Conservation (phyloP, 495 filamentous ascomycete genomes). For the Trichoderma orchidacearum region DNA sequence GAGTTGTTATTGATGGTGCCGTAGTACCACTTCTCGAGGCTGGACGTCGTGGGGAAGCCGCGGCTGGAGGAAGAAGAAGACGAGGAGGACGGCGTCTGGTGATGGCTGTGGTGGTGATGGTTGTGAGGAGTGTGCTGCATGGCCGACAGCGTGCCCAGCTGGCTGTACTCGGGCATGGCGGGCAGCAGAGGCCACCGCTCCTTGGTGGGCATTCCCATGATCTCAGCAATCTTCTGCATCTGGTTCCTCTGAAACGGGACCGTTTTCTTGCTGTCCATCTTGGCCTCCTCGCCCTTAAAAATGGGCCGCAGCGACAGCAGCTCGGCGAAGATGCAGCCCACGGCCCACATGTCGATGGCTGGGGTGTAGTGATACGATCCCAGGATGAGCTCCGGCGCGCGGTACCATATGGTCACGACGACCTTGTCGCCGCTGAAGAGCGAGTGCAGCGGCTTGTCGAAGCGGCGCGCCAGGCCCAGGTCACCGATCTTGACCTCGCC, state of each 20-base stretch:
- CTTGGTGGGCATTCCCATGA: conserved; percentile 80
- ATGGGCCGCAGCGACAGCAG: conserved; percentile 82
- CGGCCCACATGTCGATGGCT: conserved; percentile 92
- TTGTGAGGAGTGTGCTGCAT: conserved; percentile 26
- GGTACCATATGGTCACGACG: conserved; percentile 99
- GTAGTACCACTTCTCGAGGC: conserved; percentile 46
- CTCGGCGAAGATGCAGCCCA: conserved; percentile 97
- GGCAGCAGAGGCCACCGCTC: conserved; percentile 76
- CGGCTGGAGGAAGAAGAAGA: conserved; percentile 27
- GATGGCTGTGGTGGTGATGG: conserved; percentile 27
- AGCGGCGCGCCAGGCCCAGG: conserved; percentile 79
- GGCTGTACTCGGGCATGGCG: conserved; percentile 71
- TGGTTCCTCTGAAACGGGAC: conserved; percentile 96
- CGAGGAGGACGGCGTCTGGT: conserved; percentile 42
- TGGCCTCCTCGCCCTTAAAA: conserved; percentile 97
- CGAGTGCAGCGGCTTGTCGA: conserved; percentile 82
- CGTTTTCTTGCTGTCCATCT: conserved; percentile 95
- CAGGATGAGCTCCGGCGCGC: conserved; percentile 84
- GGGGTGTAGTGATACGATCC: conserved; percentile 90
- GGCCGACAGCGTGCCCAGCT: conserved; percentile 33
- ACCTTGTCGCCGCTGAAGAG: conserved; percentile 95
- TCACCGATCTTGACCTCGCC: conserved; percentile 92
- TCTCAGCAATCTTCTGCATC: conserved; percentile 96
- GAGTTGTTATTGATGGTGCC: conserved; percentile 31
- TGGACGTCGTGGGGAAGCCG: conserved; percentile 11